Evolutionary conservation across 495 filamentous ascomycete genomes (phyloP), one percentile per base, ranked within the genome.

Genomic region (Cryomyces antarcticus): DNA sequence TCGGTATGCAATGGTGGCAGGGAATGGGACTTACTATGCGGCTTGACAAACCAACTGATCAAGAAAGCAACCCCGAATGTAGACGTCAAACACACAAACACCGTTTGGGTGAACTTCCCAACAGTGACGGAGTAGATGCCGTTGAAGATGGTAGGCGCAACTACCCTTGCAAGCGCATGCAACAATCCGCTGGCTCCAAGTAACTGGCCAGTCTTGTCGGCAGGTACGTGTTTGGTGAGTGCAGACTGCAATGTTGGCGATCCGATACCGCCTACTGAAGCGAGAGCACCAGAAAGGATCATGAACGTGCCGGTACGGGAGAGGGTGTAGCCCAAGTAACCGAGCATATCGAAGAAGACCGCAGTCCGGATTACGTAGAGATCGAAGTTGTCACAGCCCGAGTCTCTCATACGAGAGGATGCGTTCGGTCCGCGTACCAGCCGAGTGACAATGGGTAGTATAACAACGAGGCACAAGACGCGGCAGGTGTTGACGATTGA

Each of bases 181-280:
- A 97, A 57, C 40, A 96, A 58, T 0, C 92, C 89, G 12, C 70
- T 78, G 1, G 85, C 89, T 7, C 89, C 89, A 3, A 97, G 69
- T 41, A 97, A 61, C 54, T 86, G 77, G 0, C 89, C 89, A 1
- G 82, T 77, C 29, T 71, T 69, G 49, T 88, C 79, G 6, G 71
- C 68, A 4, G 87, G 82, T 0, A 95, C 77, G 55, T 95, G 89
- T 54, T 95, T 95, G 41, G 83, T 95, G 12, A 95, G 60, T 0
- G 81, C 68, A 0, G 78, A 74, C 51, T 92, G 82, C 40, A 94
- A 59, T 0, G 80, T 88, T 4, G 89, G 87, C 5, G 75, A 77
- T 0, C 75, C 88, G 41, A 95, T 75, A 3, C 88, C 85, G 7
- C 88, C 89, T 33, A 93, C 60, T 0, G 82, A 67, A 2, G 82